A percentile compares a stretch with the other conserved stretches of the same genome.
These are phyloP conservation scores for Calocybe cyanea DNA, from an alignment of 768 basidiomycete genomes.

Conservation along the genomic window DNA sequence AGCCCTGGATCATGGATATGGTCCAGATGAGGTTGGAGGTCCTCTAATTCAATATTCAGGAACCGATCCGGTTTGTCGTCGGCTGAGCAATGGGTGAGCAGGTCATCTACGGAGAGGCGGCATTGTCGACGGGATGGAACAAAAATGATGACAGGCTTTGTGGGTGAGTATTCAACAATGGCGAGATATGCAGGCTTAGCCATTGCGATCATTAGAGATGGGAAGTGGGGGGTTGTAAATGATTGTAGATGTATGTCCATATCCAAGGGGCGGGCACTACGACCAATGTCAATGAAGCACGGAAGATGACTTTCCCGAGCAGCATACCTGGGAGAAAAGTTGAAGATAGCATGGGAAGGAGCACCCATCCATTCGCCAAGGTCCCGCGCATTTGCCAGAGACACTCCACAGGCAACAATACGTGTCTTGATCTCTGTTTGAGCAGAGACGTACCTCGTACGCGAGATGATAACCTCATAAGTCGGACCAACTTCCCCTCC, in stretches of 20 bases:
- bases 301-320: neutral
- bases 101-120: slow-evolving; percentile 88
- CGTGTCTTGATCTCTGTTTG: slow-evolving; percentile 92
- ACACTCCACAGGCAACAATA: slow-evolving; percentile 92
- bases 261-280: slow-evolving; percentile 85
- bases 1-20: slow-evolving; percentile 75
- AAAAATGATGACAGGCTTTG: slow-evolving; percentile 87
- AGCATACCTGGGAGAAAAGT: slow-evolving; percentile 83
- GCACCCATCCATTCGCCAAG: slow-evolving; percentile 98
- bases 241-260: slow-evolving; percentile 98
- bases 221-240: slow-evolving; percentile 96
- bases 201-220: slow-evolving; percentile 98
- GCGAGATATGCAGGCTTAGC: slow-evolving; percentile 96
- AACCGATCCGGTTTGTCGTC: slow-evolving; percentile 84
- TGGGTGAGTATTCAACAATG: slow-evolving; percentile 80
- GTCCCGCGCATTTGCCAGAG: slow-evolving; percentile 92
- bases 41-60: slow-evolving; percentile 80
- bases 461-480: slow-evolving; percentile 93
- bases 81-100: slow-evolving; percentile 83
- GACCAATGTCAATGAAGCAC: no score
- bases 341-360: slow-evolving; percentile 92
- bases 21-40: slow-evolving; percentile 85
- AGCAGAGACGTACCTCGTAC: slow-evolving; percentile 94
- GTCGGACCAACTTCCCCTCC: slow-evolving; percentile 95
- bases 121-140: slow-evolving; percentile 94